Evolutionary conservation across 2,329 filamentous ascomycete genomes (phyloP).

Genomic region (Metarhizium rileyi): DNA sequence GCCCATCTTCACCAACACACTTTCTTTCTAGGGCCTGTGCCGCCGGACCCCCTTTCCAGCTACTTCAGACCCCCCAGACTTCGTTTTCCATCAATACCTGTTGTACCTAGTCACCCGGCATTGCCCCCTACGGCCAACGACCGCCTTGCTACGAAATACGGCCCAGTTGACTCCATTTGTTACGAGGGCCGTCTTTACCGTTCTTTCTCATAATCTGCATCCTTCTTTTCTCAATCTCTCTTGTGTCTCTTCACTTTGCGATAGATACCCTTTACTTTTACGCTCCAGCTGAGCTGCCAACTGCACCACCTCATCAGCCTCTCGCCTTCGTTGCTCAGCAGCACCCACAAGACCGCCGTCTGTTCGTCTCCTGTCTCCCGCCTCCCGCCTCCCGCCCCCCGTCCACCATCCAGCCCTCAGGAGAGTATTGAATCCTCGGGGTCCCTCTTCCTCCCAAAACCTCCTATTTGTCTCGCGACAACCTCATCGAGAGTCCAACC

Average conservation of each 20-base stretch:
- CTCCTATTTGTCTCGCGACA: background rate
- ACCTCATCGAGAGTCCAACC: background rate
- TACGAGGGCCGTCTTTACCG: background rate
- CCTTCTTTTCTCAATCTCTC: background rate
- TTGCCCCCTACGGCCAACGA: too few species aligned
- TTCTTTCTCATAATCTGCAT: background rate
- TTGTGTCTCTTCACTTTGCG: background rate
- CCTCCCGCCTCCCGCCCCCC: too few species aligned
- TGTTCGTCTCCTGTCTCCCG: too few species aligned
- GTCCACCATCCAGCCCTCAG: background rate
- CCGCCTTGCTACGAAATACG: conserved; percentile 1
- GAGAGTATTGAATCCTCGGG: background rate
- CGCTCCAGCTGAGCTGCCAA: background rate
- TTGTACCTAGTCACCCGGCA: too few species aligned
- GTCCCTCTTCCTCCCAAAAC: conserved; percentile 3
- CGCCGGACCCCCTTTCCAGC: background rate
- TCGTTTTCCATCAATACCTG: background rate
- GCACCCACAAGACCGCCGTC: background rate
- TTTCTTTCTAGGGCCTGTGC: background rate
- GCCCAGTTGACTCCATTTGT: background rate
- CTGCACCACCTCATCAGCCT: background rate
- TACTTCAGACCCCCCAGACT: background rate
- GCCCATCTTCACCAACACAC: background rate
- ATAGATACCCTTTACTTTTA: conserved; percentile 3
- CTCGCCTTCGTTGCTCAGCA: conserved; percentile 2